Evolutionary conservation across 306 rosid genomes (phyloP).

Genomic region (Casuarina equisetifolia): DNA sequence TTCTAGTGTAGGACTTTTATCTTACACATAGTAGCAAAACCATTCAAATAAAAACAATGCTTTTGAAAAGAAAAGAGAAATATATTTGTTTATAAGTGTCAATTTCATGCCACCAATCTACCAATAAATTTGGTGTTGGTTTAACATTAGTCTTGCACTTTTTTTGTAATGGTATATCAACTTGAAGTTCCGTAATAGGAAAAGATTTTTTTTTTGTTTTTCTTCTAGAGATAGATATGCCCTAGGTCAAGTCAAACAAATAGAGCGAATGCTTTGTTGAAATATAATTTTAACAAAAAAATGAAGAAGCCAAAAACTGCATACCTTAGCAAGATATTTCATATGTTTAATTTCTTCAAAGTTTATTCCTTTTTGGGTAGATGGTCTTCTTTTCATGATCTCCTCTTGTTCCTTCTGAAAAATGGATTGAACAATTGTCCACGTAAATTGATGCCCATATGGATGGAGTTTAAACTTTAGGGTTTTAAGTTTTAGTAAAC

Average conservation of each 20-base stretch:
- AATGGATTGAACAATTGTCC: neutral
- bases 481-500: neutral
- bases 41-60: too few relatives aligned
- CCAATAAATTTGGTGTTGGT: too few relatives aligned
- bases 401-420: slow-evolving; percentile 35
- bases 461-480: neutral
- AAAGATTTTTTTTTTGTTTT: too few relatives aligned
- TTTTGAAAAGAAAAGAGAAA: too few relatives aligned
- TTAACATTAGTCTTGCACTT: too few relatives aligned
- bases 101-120: too few relatives aligned
- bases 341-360: slow-evolving; percentile 34
- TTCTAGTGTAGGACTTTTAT: too few relatives aligned
- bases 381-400: slow-evolving; percentile 28
- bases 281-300: neutral
- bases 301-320: neutral
- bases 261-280: too few relatives aligned
- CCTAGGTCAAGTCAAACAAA: neutral
- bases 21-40: too few relatives aligned
- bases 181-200: too few relatives aligned
- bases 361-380: slow-evolving; percentile 24
- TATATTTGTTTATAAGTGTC: too few relatives aligned
- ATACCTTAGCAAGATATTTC: slow-evolving; percentile 37
- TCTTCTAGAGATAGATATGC: neutral
- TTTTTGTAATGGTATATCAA: too few relatives aligned
- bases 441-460: neutral